Base-by-base conservation (phyloP, 1,284 basidiomycete species). In the Rhodotorula sp. region DNA sequence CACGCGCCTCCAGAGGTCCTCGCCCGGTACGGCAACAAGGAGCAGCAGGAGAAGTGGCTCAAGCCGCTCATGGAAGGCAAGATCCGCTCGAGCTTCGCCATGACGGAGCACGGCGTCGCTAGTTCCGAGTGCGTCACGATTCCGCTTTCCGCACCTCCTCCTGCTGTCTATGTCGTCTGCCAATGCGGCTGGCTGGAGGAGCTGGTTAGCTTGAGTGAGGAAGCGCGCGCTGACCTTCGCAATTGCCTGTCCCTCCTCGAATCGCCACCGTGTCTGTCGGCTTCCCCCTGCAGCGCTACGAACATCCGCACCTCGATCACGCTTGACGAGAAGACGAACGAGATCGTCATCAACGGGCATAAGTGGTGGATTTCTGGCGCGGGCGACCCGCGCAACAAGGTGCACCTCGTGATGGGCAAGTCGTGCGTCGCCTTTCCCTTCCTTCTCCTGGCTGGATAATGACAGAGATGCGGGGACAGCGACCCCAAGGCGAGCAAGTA, bases 321-420 rank as follows among this genome's bases (percentile, higher is more conserved):
- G 59, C 86, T 88, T 75, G 91, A 95, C 81, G 56, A 59, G 29
- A 58, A 61, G 46, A 93, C 92, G 59, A 84, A 94, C 79, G 90
- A 94, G 75, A 92, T 98, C 76, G 89, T 97, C 73, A 89, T 99
- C 78, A 95, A 92, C 79, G 96, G 96, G 2, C 94, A 96, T 83
- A 99, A 99, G 87, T 98, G 96, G 95, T 98, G 92, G 90, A 98
- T 98, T 82, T 94, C 92, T 55, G 96, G 96, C 63, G 96, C 96
- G 9, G 95, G 95, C 48, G 95, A 99, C 82, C 94, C 94, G 58
- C 87, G 96, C 69, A 91, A 89, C 76, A 88, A 87, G 71, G 80
- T 99, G 13, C 96, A 99, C 81, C 88, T 99, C 65, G 91, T 98
- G 56, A 90, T 99, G 85, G 96, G 94, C 73, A 93, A 94, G 84